Evolutionary conservation across 805 yeast species (phyloP), one percentile per base, ranked within the genome.

Genomic region (Saturnispora hagleri): DNA sequence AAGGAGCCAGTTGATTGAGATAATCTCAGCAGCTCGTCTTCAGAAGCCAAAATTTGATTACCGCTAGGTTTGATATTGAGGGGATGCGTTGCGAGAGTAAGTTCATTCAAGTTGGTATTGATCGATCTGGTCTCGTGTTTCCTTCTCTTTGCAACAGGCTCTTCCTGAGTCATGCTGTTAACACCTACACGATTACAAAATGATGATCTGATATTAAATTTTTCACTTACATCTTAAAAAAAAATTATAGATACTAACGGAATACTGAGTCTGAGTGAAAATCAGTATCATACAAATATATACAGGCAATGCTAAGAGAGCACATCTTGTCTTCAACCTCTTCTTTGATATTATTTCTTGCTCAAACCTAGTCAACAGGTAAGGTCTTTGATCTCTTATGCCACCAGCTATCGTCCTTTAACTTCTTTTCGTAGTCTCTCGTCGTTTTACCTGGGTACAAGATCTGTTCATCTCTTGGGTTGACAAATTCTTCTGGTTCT

Each of bases 61-160:
- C 95, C 95, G n/a, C 77, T 67, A 0, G 95, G 96, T 60, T 76
- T 79, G 15, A 87, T 82, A 48, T 84, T 84, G 31, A 86, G 66
- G 1, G 95, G 95, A 61, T 87, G 95, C 49, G 72, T 70, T 20
- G 72, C 64, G 9, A 73, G 40, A 36, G 52, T 44, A n/a, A 20
- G 40, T n/a, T 44, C 46, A 36, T 43, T 36, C 10, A 24, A 28
- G 6, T 47, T 43, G 4, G 45, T 44, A 18, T 9, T 35, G n/a
- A 44, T 27, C 17, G 28, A 27, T 35, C 38, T 50, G 8, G 13
- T 5, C 8, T 36, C 48, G n/a, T 44, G n/a, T 31, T 43, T 50
- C 41, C 43, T 26, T 17, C 41, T 35, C 40, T 50, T 50, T 31
- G 17, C 7, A 5, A 22, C 3, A 5, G 52, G 52, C 27, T 43